Conservation (phyloP, 768 basidiomycete genomes). For the Brasilioporus rufonigricans region DNA sequence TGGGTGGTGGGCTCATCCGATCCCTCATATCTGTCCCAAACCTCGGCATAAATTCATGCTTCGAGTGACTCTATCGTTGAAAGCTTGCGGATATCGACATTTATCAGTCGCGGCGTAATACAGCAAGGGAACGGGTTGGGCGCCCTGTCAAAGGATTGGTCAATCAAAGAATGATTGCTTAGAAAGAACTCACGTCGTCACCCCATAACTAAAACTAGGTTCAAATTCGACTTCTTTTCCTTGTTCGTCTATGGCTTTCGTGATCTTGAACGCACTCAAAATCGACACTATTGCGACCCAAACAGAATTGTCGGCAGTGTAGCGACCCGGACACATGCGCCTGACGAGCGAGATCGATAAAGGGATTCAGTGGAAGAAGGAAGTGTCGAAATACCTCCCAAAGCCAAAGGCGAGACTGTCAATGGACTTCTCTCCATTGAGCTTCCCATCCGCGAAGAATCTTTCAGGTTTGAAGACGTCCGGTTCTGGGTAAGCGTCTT, state of each 20-base stretch:
- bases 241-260: conserved; percentile 19
- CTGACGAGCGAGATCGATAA: conserved; percentile 7
- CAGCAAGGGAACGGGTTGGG: neutral
- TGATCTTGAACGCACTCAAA: conserved; percentile 26
- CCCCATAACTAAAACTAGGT: conserved; percentile 26
- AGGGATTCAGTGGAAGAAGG: neutral
- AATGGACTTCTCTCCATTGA: neutral
- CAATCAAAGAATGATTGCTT: too few relatives aligned
- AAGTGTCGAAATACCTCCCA: conserved; percentile 17
- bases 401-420: conserved; percentile 6
- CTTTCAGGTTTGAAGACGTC: conserved; percentile 20
- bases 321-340: conserved; percentile 33
- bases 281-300: conserved; percentile 31
- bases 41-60: neutral
- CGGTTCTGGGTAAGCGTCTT: conserved; percentile 10
- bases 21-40: neutral
- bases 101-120: neutral
- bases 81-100: neutral
- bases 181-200: neutral
- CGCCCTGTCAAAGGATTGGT: neutral
- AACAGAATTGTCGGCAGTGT: conserved; percentile 28
- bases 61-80: neutral
- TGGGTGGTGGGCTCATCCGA: too few relatives aligned
- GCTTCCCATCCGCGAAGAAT: conserved; percentile 21
- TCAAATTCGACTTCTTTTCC: conserved; percentile 27